Evolutionary conservation across 257 asterid species (phyloP).

Genomic region (Fraxinus cuspidata): DNA sequence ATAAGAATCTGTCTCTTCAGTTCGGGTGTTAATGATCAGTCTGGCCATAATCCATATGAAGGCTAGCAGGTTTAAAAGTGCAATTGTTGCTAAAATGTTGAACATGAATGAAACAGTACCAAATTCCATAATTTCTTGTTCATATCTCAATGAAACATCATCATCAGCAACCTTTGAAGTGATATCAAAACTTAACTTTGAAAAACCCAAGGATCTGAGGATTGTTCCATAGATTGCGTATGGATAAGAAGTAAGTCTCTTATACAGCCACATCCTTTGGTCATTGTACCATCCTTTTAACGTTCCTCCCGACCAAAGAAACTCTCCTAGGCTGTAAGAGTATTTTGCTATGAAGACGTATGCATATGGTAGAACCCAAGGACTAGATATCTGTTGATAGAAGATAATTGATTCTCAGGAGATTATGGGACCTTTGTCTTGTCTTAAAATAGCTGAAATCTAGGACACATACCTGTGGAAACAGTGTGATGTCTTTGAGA

Average conservation of each 20-base stretch:
- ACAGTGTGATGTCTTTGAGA: slow-evolving; percentile 32
- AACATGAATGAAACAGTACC: slow-evolving; percentile 42
- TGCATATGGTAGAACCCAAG: slow-evolving; percentile 35
- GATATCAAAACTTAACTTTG: slow-evolving; percentile 32
- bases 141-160: slow-evolving; percentile 29
- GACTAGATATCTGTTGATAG: slow-evolving; percentile 32
- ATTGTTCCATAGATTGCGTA: slow-evolving; percentile 27
- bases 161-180: slow-evolving; percentile 39
- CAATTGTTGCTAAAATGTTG: slow-evolving; percentile 27
- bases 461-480: slow-evolving; percentile 31
- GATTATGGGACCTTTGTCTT: not conserved
- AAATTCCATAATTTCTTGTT: slow-evolving; percentile 41
- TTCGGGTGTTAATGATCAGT: not conserved
- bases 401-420: not conserved
- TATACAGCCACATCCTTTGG: slow-evolving; percentile 43
- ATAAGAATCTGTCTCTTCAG: slow-evolving; percentile 2
- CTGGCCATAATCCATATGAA: slow-evolving; percentile 8
- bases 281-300: slow-evolving; percentile 42
- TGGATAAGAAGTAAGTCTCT: slow-evolving; percentile 34
- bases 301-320: slow-evolving; percentile 36
- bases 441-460: not conserved
- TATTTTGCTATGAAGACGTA: slow-evolving; percentile 26
- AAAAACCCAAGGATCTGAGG: slow-evolving; percentile 20
- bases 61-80: slow-evolving; percentile 32
- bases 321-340: slow-evolving; percentile 34